Evolutionary conservation across 345 rosid species (phyloP).

Genomic region (sweet orange (Citrus sinensis)): DNA sequence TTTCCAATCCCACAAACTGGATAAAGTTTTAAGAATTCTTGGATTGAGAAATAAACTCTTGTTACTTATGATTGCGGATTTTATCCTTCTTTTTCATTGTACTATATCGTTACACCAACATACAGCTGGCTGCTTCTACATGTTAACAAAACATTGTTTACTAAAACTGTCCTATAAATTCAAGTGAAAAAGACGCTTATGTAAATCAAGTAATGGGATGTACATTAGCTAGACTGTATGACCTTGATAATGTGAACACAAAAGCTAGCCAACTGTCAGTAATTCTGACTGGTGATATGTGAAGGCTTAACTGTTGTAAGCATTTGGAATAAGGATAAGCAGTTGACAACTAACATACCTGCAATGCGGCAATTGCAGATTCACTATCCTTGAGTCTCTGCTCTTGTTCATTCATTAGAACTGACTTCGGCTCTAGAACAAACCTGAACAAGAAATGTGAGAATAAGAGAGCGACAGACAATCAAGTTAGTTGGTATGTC

Average conservation of each 20-base stretch:
- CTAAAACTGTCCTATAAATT: not conserved
- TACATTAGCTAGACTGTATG: not conserved
- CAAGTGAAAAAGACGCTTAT: not conserved
- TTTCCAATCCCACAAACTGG: not conserved
- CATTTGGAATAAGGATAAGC: not conserved
- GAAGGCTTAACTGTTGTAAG: too few species aligned
- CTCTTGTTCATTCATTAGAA: conserved; percentile 71
- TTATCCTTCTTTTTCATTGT: not conserved
- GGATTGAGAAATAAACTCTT: not conserved
- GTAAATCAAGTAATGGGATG: not conserved
- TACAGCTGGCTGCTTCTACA: not conserved
- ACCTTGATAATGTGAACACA: not conserved
- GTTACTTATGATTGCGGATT: not conserved
- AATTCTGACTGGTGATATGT: not conserved
- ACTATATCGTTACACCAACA: too few species aligned
- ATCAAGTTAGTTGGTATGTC: conserved; percentile 14
- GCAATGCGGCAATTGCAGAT: conserved; percentile 65
- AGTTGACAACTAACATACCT: conserved; percentile 35
- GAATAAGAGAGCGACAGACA: conserved; percentile 14
- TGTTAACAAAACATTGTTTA: not conserved
- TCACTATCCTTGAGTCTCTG: conserved; percentile 85
- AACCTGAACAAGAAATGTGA: conserved; percentile 55
- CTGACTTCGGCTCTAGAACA: conserved; percentile 71
- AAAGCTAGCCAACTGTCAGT: not conserved
- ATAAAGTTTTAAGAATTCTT: not conserved